Evolutionary conservation across 1,139 yeast genomes (phyloP), one percentile per base, ranked within the genome.

Genomic region (Taphrina wiesneri): DNA sequence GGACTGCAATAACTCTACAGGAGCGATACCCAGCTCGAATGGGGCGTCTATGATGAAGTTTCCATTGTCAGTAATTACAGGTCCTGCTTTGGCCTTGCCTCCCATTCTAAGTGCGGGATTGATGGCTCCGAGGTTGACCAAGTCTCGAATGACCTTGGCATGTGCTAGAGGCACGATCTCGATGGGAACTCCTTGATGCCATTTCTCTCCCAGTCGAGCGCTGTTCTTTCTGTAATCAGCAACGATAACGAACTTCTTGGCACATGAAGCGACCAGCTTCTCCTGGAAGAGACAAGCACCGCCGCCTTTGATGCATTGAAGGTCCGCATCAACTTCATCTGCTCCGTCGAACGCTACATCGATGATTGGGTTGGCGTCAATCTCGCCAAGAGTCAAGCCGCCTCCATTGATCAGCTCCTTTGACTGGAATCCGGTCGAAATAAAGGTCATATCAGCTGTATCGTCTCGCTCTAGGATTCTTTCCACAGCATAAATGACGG

Each of bases 341-440:
- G 99, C 99, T 52, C 99, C 99, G 76, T 95, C 99, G 75, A 95
- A 93, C 2, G 97, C 97, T 72, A 93, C 85, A 75, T 93, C 99
- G 52, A 95, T 79, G 36, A 82, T 82, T 13, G 74, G 75, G 1
- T 79, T 86, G 78, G 90, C 92, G 74, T 93, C 98, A 70, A 93
- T 85, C 5, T 88, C 80, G 0, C 96, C 97, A 71, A 92, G 81
- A 45, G 76, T 82, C 71, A 95, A 81, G 0, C 96, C 96, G 72
- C 91, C 92, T 66, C 85, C 88, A 68, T 90, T 80, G 71, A 95
- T 91, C 72, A 95, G 82, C 73, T 87, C 90, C 73, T 88, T 88
- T 61, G 96, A 88, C 78, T 95, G 99, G 81, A 91, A 95, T 1
- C 99, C 99, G 0, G 99, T 95, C 57, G 99, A 96, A 56, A 95